Base-by-base conservation (phyloP, 306 rosid genomes). In the Sophora flavescens region DNA sequence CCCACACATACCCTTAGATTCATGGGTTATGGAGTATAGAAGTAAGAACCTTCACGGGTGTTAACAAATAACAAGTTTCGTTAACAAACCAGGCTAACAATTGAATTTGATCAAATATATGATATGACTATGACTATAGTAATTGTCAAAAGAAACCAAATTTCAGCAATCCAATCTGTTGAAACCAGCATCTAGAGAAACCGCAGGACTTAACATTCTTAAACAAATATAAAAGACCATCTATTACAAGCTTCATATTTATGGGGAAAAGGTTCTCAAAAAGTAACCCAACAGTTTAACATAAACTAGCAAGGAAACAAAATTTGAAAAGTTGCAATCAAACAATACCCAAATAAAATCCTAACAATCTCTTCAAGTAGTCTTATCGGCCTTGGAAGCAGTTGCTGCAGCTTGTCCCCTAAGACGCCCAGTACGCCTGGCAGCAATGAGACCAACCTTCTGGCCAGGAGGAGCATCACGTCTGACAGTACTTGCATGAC, bases 371-470 rank as follows among this genome's bases (percentile, higher is more conserved):
- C 30, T 61, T 84, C 57, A 91, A 80, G 91, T 67, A 28, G 68
- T 77, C 86, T 91, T 82, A 60, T 91, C 96, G 0, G 93, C 87
- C 53, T 89, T 91, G 2, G 94, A 18, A 33, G 97, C 94, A 35
- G 88, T 80, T 2, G 94, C 89, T 2, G 97, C 97, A 26, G 97
- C 97, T 74, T 91, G 97, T 0, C 97, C 92, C 42, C 97, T 79
- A 50, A 89, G 97, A 64, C 94, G 90, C 80, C 97, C 94, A 17
- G 97, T 91, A 74, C 91, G 88, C 82, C 86, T 77, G 9, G 94
- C 97, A 38, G 97, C 94, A 86, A 89, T 91, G 59, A 91, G 97
- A 77, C 97, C 94, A 48, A 89, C 97, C 88, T 89, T 91, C 70
- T 91, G 97, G 1, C 97, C 97, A 4, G 94, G 97, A 65, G 92